phyloP scores from a whole-genome alignment of 345 rosid genomes.

The Hibiscus tridactylites region DNA sequence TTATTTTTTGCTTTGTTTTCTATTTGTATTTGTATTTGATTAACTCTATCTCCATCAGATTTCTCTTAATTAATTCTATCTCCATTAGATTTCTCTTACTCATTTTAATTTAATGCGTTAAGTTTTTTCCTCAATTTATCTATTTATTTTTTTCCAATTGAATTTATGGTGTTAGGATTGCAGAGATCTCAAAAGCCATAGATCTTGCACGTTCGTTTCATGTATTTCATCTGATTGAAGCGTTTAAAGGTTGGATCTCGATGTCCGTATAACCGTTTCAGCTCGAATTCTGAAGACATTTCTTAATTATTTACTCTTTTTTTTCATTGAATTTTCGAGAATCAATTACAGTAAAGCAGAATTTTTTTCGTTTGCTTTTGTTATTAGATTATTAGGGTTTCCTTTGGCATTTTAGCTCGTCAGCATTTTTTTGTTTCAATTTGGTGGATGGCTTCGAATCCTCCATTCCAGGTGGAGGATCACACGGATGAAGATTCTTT shows the following conservation, averaged over 20 bases:
- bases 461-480: conserved; percentile 84
- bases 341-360: neutral
- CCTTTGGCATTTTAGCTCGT: neutral
- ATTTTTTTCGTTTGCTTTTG: neutral
- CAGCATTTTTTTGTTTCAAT: conserved; percentile 1
- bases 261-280: conserved; percentile 9
- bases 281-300: conserved; percentile 25
- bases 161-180: conserved; percentile 13
- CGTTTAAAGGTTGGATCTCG: conserved; percentile 35
- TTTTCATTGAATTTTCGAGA: neutral
- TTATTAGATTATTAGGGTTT: conserved; percentile 8
- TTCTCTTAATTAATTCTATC: neutral
- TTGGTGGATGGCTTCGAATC: conserved; percentile 65
- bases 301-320: neutral
- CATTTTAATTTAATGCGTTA: neutral
- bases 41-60: neutral
- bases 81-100: neutral
- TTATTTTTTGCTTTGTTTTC: conserved; percentile 2
- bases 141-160: neutral
- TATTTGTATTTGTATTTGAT: neutral
- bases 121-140: neutral
- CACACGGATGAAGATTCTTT: conserved; percentile 97
- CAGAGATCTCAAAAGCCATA: conserved; percentile 25
- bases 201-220: conserved; percentile 27
- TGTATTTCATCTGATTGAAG: conserved; percentile 20